A percentile compares a stretch with the other conserved stretches of the same genome.
Evolutionary conservation across 108 stramenopile species (phyloP).

Genomic region (Aureococcus anophagefferens): DNA sequence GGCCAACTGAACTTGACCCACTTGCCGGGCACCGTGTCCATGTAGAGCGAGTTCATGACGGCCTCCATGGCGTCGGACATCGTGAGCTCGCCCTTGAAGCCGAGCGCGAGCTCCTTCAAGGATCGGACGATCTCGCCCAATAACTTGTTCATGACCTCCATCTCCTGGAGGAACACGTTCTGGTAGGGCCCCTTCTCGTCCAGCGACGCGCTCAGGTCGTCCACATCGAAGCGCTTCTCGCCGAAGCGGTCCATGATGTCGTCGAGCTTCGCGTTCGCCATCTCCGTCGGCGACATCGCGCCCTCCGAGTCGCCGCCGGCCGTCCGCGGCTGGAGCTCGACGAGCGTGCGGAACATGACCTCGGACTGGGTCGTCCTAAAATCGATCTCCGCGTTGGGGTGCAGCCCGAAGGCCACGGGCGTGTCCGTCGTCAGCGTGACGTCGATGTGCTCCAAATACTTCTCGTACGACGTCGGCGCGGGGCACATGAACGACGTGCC

Average conservation of each 20-base stretch:
- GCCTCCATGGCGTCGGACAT: constrained; percentile 79
- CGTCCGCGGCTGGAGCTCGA: constrained; percentile 47
- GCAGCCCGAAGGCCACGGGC: constrained; percentile 80
- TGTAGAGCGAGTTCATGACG: constrained; percentile 55
- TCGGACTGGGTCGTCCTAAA: constrained; percentile 76
- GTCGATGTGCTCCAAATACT: constrained; percentile 79
- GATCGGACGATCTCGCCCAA: constrained; percentile 66
- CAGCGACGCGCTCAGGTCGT: constrained; percentile 52
- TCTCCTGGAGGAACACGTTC: constrained; percentile 81
- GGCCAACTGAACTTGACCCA: constrained; percentile 78
- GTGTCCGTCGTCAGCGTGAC: constrained; percentile 62
- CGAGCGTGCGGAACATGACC: constrained; percentile 45
- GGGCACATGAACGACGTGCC: constrained; percentile 68
- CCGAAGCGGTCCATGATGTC: constrained; percentile 67
- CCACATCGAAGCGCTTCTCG: constrained; percentile 70
- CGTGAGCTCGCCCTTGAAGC: constrained; percentile 78
- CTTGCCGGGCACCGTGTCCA: constrained; percentile 59
- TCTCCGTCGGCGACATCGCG: constrained; percentile 34
- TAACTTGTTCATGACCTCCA: constrained; percentile 75
- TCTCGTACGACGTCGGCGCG: constrained; percentile 71
- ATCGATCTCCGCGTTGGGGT: constrained; percentile 86
- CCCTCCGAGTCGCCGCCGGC: constrained; percentile 34
- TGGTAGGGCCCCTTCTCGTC: constrained; percentile 80
- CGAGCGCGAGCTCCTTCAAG: constrained; percentile 68
- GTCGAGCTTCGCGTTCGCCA: constrained; percentile 47